A percentile compares a stretch with the other conserved stretches of the same genome.
Evolutionary conservation across 306 rosid species (phyloP).

Genomic region (Fragaria nilgerrensis): DNA sequence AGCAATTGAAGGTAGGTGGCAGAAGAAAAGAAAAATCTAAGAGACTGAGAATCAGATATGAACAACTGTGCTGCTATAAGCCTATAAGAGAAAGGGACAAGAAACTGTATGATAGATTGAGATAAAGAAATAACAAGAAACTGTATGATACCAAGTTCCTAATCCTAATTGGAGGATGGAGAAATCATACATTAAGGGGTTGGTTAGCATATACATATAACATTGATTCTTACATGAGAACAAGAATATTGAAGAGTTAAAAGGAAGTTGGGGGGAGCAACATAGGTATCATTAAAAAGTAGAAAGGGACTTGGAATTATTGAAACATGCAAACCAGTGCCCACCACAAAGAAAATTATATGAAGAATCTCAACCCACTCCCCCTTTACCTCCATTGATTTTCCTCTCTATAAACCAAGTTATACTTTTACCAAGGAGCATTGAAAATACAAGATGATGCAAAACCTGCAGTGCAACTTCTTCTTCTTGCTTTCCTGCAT

Average conservation of each 20-base stretch:
- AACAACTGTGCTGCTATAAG: not conserved
- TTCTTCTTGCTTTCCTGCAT: slow-evolving; percentile 17
- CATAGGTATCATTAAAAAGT: slow-evolving; percentile 24
- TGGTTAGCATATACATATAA: not conserved
- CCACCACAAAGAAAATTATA: slow-evolving; percentile 17
- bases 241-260: not conserved
- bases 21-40: not conserved
- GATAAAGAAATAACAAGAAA: no score
- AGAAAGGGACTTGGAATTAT: slow-evolving; percentile 24
- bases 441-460: slow-evolving; percentile 11
- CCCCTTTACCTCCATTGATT: not conserved
- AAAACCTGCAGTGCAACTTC: slow-evolving; percentile 12
- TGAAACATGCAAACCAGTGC: slow-evolving; percentile 28
- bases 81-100: not conserved
- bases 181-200: not conserved
- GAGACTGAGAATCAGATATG: not conserved
- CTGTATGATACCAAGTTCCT: slow-evolving; percentile 11
- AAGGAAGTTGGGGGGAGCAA: not conserved
- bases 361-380: slow-evolving; percentile 19
- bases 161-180: not conserved
- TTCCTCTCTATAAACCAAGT: slow-evolving; percentile 17
- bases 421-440: not conserved
- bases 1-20: not conserved
- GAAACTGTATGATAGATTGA: not conserved
- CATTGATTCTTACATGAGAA: not conserved